These are phyloP conservation scores for Irpex lacteus DNA, from an alignment of 1,284 basidiomycete species.

Conservation along the genomic window DNA sequence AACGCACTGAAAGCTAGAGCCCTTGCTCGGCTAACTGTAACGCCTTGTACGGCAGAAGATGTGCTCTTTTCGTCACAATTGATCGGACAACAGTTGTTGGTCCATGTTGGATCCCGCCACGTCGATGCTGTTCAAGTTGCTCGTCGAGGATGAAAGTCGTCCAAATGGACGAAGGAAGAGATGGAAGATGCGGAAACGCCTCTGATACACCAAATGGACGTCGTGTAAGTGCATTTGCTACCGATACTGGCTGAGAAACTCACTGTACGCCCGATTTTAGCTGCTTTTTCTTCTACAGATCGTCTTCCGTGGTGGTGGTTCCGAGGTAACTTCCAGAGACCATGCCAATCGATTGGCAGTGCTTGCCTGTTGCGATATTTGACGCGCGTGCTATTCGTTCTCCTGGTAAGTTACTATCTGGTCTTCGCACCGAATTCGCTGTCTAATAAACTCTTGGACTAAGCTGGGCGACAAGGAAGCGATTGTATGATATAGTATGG, in stretches of 20 bases:
- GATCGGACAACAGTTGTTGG: not conserved
- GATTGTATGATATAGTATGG: too few species aligned
- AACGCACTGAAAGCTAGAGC: not conserved
- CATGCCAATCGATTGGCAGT: not conserved
- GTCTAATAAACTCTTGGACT: too few species aligned
- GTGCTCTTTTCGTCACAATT: not conserved
- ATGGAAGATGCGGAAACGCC: not conserved
- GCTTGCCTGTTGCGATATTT: not conserved
- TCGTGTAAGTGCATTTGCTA: not conserved
- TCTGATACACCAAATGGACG: not conserved
- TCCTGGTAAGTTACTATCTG: too few species aligned
- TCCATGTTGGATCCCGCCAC: not conserved
- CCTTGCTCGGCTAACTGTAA: not conserved
- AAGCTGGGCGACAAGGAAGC: too few species aligned
- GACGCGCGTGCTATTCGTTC: not conserved
- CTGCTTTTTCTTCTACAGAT: not conserved
- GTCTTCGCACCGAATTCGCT: too few species aligned
- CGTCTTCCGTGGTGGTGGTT: not conserved
- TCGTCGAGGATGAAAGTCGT: not conserved
- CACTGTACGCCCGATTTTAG: not conserved
- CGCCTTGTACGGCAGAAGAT: not conserved
- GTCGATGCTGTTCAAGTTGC: not conserved
- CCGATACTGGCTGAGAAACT: not conserved
- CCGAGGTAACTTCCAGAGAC: not conserved
- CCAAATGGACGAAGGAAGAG: not conserved